A percentile compares a stretch with the other conserved stretches of the same genome.
These are phyloP conservation scores for Ophiostoma ips DNA, from an alignment of 2,329 filamentous ascomycete species.

Conservation along the genomic window DNA sequence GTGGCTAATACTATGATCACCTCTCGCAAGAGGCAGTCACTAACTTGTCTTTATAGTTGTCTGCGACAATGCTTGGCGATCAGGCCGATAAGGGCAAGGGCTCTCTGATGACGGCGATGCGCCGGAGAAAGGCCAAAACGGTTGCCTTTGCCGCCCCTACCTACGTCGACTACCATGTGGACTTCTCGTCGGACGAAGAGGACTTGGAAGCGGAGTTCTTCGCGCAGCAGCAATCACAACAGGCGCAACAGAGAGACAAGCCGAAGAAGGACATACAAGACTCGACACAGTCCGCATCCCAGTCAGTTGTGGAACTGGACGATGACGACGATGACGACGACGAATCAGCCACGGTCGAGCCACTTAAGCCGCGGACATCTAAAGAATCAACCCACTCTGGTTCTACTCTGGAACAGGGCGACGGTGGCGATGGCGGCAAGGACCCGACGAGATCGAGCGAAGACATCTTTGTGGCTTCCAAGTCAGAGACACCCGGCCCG, in stretches of 20 bases:
- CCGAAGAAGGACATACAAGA: slow-evolving; percentile 18
- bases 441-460: slow-evolving; percentile 40
- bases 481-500: slow-evolving; percentile 29
- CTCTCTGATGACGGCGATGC: slow-evolving; percentile 70
- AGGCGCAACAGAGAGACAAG: slow-evolving; percentile 17
- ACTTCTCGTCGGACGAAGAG: slow-evolving; percentile 71
- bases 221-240: slow-evolving; percentile 20
- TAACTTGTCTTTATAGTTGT: slow-evolving; percentile 29
- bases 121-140: slow-evolving; percentile 67
- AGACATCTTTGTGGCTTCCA: slow-evolving; percentile 45
- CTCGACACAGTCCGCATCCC: slow-evolving; percentile 5
- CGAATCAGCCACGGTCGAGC: slow-evolving; percentile 41
- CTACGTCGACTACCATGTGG: slow-evolving; percentile 76
- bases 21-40: not conserved
- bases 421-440: slow-evolving; percentile 24
- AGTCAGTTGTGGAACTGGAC: not conserved
- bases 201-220: slow-evolving; percentile 29
- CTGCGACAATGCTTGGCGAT: slow-evolving; percentile 48
- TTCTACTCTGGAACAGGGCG: slow-evolving; percentile 18
- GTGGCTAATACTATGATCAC: no score
- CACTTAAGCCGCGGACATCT: slow-evolving; percentile 33
- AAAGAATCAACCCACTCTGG: slow-evolving; percentile 23
- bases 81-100: slow-evolving; percentile 66
- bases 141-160: slow-evolving; percentile 77
- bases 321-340: slow-evolving; percentile 23